phyloP scores from a whole-genome alignment of 495 filamentous ascomycete species.

The Penicillium canariense region DNA sequence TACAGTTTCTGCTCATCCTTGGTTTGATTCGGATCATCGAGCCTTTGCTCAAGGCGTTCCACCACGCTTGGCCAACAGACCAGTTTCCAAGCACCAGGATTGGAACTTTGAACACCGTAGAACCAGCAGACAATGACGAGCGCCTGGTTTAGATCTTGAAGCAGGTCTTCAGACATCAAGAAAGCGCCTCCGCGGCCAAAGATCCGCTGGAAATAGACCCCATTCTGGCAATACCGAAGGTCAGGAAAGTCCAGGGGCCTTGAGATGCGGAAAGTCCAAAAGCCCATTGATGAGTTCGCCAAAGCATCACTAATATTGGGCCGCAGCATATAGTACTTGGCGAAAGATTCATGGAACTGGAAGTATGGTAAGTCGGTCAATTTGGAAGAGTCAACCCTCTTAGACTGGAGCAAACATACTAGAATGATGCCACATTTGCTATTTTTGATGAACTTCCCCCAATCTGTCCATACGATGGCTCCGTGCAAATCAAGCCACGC shows the following conservation, averaged over 20 bases:
- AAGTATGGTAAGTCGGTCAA: too few relatives aligned
- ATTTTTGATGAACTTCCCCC: slow-evolving; percentile 38
- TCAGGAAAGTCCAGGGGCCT: slow-evolving; percentile 22
- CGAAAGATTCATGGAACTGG: slow-evolving; percentile 43
- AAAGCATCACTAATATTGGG: slow-evolving; percentile 27
- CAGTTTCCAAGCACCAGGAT: slow-evolving; percentile 36
- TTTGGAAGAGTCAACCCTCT: too few relatives aligned
- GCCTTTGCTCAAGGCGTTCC: slow-evolving; percentile 32
- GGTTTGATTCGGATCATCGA: slow-evolving; percentile 9
- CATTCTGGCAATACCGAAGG: slow-evolving; percentile 8
- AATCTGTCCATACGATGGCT: slow-evolving; percentile 36
- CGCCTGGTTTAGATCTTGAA: slow-evolving; percentile 46
- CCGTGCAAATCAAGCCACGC: slow-evolving; percentile 30
- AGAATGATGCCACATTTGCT: slow-evolving; percentile 37
- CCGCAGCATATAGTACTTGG: slow-evolving; percentile 23
- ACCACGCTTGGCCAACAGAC: slow-evolving; percentile 42
- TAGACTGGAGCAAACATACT: slow-evolving; percentile 29
- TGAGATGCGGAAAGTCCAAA: slow-evolving; percentile 39
- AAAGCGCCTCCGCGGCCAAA: slow-evolving; percentile 58
- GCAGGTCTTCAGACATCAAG: slow-evolving; percentile 64
- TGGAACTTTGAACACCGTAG: slow-evolving; percentile 14
- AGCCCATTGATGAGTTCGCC: slow-evolving; percentile 21
- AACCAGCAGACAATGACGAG: slow-evolving; percentile 60
- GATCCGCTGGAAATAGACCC: slow-evolving; percentile 42
- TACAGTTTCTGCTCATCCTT: slow-evolving; percentile 23